Conservation (phyloP, 805 yeast genomes). For the Millerozyma miso region DNA sequence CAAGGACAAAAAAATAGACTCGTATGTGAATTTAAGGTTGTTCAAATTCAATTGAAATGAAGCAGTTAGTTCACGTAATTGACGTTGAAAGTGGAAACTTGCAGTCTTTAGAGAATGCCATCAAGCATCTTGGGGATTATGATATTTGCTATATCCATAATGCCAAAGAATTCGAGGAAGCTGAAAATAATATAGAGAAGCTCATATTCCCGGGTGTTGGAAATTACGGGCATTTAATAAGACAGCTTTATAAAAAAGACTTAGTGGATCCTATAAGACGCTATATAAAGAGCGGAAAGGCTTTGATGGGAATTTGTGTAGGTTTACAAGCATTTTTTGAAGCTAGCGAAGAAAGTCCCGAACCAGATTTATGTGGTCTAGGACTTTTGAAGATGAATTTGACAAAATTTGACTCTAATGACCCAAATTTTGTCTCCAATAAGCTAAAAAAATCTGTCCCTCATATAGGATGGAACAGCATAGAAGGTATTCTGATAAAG, state of each 20-base stretch:
- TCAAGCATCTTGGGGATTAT: conserved; percentile 67
- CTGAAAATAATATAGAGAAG: conserved; percentile 43
- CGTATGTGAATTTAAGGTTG: neutral
- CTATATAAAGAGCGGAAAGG: conserved; percentile 73
- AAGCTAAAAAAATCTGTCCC: conserved; percentile 77
- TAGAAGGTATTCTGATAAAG: conserved; percentile 21
- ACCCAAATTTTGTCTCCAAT: conserved; percentile 23
- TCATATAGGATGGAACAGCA: conserved; percentile 91
- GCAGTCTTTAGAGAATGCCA: conserved; percentile 84
- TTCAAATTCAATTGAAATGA: neutral
- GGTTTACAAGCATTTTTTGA: conserved; percentile 85
- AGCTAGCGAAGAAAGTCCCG: conserved; percentile 69
- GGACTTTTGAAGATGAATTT: conserved; percentile 46
- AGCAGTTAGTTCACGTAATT: conserved; percentile 55
- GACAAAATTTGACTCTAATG: conserved; percentile 48
- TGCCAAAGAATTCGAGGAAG: conserved; percentile 47
- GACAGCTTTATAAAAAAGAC: conserved; percentile 55
- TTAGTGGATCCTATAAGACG: conserved; percentile 61
- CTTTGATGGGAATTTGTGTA: conserved; percentile 96
- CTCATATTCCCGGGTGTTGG: conserved; percentile 96
- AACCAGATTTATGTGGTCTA: conserved; percentile 54
- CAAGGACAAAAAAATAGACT: neutral
- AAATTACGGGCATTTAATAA: conserved; percentile 90
- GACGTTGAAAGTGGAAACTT: conserved; percentile 94
- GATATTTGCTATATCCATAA: conserved; percentile 57